phyloP scores from a whole-genome alignment of 2,329 filamentous ascomycete genomes.

The Ophiosphaerella herpotricha region DNA sequence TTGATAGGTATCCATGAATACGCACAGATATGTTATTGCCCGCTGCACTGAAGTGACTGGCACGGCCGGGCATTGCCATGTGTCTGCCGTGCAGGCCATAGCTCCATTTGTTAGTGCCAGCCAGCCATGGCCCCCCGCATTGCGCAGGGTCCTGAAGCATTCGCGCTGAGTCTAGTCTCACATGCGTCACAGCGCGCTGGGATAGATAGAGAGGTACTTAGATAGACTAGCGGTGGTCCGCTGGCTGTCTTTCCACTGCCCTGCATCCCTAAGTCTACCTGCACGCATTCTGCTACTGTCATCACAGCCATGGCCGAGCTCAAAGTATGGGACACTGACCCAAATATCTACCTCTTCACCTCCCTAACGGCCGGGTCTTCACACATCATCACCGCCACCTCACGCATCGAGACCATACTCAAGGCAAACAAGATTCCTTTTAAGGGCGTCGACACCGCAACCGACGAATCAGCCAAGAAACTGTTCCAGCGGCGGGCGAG shows the following conservation, averaged over 20 bases:
- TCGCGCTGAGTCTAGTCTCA: constrained; percentile 13
- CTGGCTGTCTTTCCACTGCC: constrained; percentile 7
- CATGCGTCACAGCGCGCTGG: constrained; percentile 3
- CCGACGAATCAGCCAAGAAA: constrained; percentile 84
- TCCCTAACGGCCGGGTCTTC: constrained; percentile 94
- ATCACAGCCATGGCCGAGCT: constrained; percentile 45
- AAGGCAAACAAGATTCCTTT: constrained; percentile 94
- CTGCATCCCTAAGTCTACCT: not conserved
- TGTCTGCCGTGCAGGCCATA: not conserved
- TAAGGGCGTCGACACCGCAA: constrained; percentile 87
- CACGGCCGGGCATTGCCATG: no score
- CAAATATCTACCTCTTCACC: constrained; percentile 85
- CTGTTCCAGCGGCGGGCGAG: constrained; percentile 84
- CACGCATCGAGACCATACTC: constrained; percentile 92
- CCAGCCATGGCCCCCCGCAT: constrained; percentile 4
- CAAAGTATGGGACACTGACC: constrained; percentile 51
- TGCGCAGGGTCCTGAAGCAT: constrained; percentile 10
- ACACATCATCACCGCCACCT: constrained; percentile 94
- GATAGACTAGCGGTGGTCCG: not conserved
- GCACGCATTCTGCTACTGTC: not conserved
- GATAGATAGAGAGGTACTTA: not conserved
- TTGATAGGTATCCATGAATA: constrained; percentile 14
- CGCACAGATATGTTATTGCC: no score
- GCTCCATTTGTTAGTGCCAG: not conserved
- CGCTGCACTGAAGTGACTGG: no score